phyloP scores from a whole-genome alignment of 2,329 filamentous ascomycete species.

The Sclerotinia glacialis region DNA sequence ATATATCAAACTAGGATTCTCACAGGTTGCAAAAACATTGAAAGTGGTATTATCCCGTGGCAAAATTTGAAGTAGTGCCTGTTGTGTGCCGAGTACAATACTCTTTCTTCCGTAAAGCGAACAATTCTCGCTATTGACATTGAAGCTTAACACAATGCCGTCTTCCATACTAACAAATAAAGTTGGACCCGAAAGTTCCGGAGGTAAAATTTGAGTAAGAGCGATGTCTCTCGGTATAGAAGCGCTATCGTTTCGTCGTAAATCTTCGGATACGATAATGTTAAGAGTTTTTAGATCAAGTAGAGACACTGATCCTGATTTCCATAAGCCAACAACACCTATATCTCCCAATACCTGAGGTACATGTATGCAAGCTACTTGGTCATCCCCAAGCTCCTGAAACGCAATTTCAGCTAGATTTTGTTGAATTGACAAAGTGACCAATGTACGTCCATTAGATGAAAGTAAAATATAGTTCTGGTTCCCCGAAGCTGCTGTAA shows the following conservation, averaged over 20 bases:
- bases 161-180: conserved; percentile 90
- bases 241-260: conserved; percentile 62
- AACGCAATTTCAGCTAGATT: conserved; percentile 53
- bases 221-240: conserved; percentile 81
- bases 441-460: conserved; percentile 68
- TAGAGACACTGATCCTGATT: conserved; percentile 74
- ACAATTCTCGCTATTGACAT: conserved; percentile 60
- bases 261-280: conserved; percentile 60
- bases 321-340: conserved; percentile 85
- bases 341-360: conserved; percentile 60
- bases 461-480: conserved; percentile 68
- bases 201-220: conserved; percentile 73
- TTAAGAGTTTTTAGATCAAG: conserved; percentile 66
- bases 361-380: conserved; percentile 82
- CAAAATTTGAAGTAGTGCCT: conserved; percentile 76
- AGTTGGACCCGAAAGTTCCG: conserved; percentile 58
- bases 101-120: conserved; percentile 71
- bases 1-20: conserved; percentile 92
- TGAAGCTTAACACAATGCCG: conserved; percentile 83
- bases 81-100: conserved; percentile 79
- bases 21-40: conserved; percentile 89
- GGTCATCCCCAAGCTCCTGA: conserved; percentile 64
- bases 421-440: conserved; percentile 62
- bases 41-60: conserved; percentile 65
- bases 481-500: conserved; percentile 78